phyloP scores from a whole-genome alignment of 106 monocot species.

The Platanthera zijinensis region DNA sequence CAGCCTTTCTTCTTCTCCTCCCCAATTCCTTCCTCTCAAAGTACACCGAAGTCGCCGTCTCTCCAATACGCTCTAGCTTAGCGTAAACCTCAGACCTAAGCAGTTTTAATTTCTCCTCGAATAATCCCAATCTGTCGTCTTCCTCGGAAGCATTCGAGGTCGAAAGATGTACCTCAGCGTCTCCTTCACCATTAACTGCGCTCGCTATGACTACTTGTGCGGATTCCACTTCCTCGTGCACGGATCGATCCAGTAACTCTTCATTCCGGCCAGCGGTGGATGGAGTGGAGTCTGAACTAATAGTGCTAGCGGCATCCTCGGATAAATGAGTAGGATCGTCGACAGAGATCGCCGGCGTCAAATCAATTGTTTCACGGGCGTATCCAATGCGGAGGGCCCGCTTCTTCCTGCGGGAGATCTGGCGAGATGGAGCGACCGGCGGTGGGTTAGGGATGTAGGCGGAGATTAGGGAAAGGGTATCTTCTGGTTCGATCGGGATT shows the following conservation, averaged over 20 bases:
- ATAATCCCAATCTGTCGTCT: slow-evolving; percentile 14
- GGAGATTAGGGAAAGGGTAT: neutral
- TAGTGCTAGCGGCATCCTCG: neutral
- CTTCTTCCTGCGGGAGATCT: slow-evolving; percentile 87
- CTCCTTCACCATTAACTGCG: neutral
- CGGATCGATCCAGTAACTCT: neutral
- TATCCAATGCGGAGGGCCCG: slow-evolving; percentile 77
- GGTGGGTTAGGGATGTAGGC: neutral
- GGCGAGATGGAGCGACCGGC: slow-evolving; percentile 21
- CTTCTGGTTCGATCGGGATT: slow-evolving; percentile 6
- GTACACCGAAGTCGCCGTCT: slow-evolving; percentile 28
- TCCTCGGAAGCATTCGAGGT: neutral
- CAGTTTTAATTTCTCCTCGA: slow-evolving; percentile 39
- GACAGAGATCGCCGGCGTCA: neutral
- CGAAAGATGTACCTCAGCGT: no score
- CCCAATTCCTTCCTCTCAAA: slow-evolving; percentile 55
- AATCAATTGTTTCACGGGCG: slow-evolving; percentile 34
- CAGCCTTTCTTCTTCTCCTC: slow-evolving; percentile 42
- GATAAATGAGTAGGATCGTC: neutral
- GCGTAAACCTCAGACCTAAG: slow-evolving; percentile 42
- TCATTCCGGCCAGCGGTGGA: neutral
- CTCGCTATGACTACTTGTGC: neutral
- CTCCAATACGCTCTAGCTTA: slow-evolving; percentile 30
- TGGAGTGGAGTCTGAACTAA: neutral
- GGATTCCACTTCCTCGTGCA: slow-evolving; percentile 5